phyloP scores from a whole-genome alignment of 345 rosid genomes.

The Hibiscus trionum region DNA sequence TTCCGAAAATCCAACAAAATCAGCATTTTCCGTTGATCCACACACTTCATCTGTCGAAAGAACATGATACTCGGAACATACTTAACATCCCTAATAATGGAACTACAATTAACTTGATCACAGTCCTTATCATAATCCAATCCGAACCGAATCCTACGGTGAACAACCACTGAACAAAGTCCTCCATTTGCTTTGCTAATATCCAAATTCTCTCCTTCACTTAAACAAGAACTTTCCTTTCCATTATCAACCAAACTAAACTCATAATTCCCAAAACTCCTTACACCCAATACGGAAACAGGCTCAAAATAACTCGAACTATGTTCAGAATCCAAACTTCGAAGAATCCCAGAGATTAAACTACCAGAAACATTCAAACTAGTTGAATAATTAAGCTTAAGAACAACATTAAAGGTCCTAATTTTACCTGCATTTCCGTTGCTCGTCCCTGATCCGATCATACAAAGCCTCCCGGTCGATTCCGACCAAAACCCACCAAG shows the following conservation, averaged over 20 bases:
- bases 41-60: slow-evolving; percentile 35
- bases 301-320: slow-evolving; percentile 36
- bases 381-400: slow-evolving; percentile 52
- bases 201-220: slow-evolving; percentile 32
- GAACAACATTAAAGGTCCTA: slow-evolving; percentile 32
- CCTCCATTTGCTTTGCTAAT: slow-evolving; percentile 21
- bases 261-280: slow-evolving; percentile 37
- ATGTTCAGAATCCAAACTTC: slow-evolving; percentile 30
- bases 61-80: slow-evolving; percentile 35
- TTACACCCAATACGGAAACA: slow-evolving; percentile 52
- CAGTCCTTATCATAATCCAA: slow-evolving; percentile 46
- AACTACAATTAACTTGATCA: slow-evolving; percentile 33
- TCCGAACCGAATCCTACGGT: slow-evolving; percentile 25
- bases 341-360: slow-evolving; percentile 57
- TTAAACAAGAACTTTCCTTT: slow-evolving; percentile 21
- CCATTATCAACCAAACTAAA: slow-evolving; percentile 40
- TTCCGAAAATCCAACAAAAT: slow-evolving; percentile 41
- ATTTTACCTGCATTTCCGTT: slow-evolving; percentile 23
- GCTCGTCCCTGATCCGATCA: slow-evolving; percentile 65
- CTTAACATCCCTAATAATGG: slow-evolving; percentile 22
- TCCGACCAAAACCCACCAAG: slow-evolving; percentile 69
- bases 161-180: slow-evolving; percentile 32
- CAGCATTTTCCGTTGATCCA: slow-evolving; percentile 30
- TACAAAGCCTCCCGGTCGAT: slow-evolving; percentile 64
- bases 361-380: slow-evolving; percentile 38